These are phyloP conservation scores for Spirogloea muscicola DNA, from an alignment of 139 green algal species.

Conservation along the genomic window DNA sequence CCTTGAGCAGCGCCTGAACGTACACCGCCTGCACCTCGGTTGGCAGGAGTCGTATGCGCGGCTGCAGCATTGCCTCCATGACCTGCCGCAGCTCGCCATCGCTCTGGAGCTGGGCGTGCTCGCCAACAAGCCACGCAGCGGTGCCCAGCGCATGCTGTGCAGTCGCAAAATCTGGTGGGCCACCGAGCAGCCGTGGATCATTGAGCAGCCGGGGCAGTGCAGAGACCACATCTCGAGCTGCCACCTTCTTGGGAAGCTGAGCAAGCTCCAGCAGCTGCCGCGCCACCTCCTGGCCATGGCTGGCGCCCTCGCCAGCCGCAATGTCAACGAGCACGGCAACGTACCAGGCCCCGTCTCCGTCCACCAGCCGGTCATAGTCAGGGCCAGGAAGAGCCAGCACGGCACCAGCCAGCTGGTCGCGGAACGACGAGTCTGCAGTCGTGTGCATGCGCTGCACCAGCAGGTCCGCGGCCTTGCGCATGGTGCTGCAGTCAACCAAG, in stretches of 20 bases:
- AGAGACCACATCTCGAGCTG: conserved; percentile 2
- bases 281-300: conserved; percentile 37
- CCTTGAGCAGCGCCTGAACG: conserved; percentile 39
- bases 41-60: conserved; percentile 15
- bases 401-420: conserved; percentile 39
- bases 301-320: not conserved
- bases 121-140: conserved; percentile 50
- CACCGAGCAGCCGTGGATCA: conserved; percentile 10
- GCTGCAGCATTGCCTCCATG: conserved; percentile 43
- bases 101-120: conserved; percentile 41
- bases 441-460: not conserved
- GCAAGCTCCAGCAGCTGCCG: conserved; percentile 50
- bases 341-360: conserved; percentile 51
- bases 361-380: conserved; percentile 46
- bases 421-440: too few relatives aligned
- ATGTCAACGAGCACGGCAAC: conserved; percentile 47
- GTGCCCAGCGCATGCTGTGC: conserved; percentile 26
- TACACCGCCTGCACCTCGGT: conserved; percentile 37
- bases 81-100: not conserved
- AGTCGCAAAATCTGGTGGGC: not conserved
- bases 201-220: conserved; percentile 15
- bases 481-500: conserved; percentile 17
- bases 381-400: conserved; percentile 47
- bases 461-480: not conserved
- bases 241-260: conserved; percentile 28